Conservation (phyloP, 2,329 filamentous ascomycete species). For the Metarhizium robertsii region DNA sequence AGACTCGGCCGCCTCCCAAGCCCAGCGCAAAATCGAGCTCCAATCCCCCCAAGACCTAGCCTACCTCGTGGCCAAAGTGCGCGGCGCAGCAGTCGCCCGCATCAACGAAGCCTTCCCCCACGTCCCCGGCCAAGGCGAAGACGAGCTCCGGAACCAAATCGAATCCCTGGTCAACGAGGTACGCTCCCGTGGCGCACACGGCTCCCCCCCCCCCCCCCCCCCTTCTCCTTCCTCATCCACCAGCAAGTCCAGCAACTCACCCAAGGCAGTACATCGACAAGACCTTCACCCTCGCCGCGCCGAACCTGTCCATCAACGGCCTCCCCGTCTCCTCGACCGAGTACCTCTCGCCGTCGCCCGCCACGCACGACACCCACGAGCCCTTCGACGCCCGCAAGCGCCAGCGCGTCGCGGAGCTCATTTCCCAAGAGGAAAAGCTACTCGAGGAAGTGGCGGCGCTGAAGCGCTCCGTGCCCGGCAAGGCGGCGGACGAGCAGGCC, state of each 20-base stretch:
- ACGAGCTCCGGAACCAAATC: slow-evolving; percentile 49
- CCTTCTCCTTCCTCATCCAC: neutral
- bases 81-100: slow-evolving; percentile 56
- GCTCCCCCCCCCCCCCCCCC: too few relatives aligned
- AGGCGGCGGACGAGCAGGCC: slow-evolving; percentile 33
- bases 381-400: slow-evolving; percentile 52
- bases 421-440: slow-evolving; percentile 53
- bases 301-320: slow-evolving; percentile 56
- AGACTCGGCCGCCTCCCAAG: slow-evolving; percentile 24
- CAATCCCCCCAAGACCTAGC: slow-evolving; percentile 65
- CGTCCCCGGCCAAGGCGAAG: slow-evolving; percentile 41
- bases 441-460: slow-evolving; percentile 53
- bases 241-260: neutral
- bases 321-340: slow-evolving; percentile 33
- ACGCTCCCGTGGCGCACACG: too few relatives aligned
- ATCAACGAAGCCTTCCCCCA: slow-evolving; percentile 61
- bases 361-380: slow-evolving; percentile 36
- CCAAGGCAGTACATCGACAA: slow-evolving; percentile 46
- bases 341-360: slow-evolving; percentile 25
- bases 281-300: slow-evolving; percentile 48
- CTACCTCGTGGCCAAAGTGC: slow-evolving; percentile 61
- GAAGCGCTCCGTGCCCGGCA: slow-evolving; percentile 42
- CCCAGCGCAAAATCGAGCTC: slow-evolving; percentile 69
- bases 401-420: slow-evolving; percentile 49
- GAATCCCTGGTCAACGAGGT: slow-evolving; percentile 53